A percentile compares a stretch with the other conserved stretches of the same genome.
These are phyloP conservation scores for Neurospora sp. DNA, from an alignment of 495 filamentous ascomycete genomes.

Conservation along the genomic window DNA sequence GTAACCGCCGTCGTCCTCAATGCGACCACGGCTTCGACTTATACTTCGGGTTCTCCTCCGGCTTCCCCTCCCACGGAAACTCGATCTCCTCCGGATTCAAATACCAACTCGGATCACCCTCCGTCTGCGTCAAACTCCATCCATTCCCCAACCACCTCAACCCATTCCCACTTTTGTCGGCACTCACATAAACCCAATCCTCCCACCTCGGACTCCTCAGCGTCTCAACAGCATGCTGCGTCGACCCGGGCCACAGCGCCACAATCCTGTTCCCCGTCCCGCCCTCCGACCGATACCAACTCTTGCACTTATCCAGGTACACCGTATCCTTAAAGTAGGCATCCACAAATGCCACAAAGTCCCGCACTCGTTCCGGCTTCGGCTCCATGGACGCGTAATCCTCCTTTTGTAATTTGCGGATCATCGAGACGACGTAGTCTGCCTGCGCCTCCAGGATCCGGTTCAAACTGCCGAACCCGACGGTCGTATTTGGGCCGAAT, in stretches of 20 bases:
- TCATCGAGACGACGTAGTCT: conserved; percentile 51
- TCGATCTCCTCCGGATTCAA: conserved; percentile 36
- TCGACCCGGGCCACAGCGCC: conserved; percentile 34
- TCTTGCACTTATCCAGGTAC: conserved; percentile 54
- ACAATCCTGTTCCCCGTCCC: conserved; percentile 24
- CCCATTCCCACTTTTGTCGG: conserved; percentile 11
- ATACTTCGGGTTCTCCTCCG: conserved; percentile 33
- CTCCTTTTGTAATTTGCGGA: conserved; percentile 59
- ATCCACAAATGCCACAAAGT: conserved; percentile 51
- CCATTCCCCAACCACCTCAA: conserved; percentile 43
- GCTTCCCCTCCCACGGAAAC: conserved; percentile 26
- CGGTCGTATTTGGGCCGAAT: conserved; percentile 48
- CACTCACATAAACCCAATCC: conserved; percentile 30
- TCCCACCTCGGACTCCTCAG: conserved; percentile 35
- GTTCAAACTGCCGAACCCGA: conserved; percentile 47
- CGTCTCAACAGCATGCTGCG: conserved; percentile 34
- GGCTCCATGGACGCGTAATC: conserved; percentile 52
- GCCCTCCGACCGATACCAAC: conserved; percentile 52
- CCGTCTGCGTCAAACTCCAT: conserved; percentile 34
- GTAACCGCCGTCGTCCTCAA: conserved; percentile 10
- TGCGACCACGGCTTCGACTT: conserved; percentile 39
- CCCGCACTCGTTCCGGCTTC: conserved; percentile 41
- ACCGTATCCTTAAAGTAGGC: conserved; percentile 57
- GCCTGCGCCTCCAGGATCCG: conserved; percentile 47
- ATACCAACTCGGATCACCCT: conserved; percentile 40